phyloP scores from a whole-genome alignment of 495 filamentous ascomycete species.

The Articulospora tetracladia region DNA sequence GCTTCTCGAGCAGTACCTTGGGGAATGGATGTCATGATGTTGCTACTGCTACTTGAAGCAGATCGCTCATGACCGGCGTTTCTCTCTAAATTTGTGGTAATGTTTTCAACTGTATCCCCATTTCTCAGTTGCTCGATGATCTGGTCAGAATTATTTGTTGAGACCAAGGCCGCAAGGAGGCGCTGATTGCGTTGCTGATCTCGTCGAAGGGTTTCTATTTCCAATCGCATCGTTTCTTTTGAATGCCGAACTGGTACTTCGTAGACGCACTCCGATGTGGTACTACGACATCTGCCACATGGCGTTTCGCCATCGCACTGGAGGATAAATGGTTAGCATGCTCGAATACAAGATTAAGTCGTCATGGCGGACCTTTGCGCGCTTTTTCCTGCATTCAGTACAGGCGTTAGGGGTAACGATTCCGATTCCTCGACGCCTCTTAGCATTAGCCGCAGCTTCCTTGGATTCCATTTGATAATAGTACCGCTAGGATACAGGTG shows the following conservation, averaged over 20 bases:
- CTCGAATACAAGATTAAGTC: background rate
- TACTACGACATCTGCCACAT: slow-evolving; percentile 43
- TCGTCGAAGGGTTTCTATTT: slow-evolving; percentile 45
- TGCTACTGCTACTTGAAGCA: background rate
- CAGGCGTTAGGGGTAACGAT: slow-evolving; percentile 53
- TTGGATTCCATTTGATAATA: background rate
- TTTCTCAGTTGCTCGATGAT: slow-evolving; percentile 42
- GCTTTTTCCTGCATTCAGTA: slow-evolving; percentile 55
- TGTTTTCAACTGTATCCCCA: slow-evolving; percentile 44
- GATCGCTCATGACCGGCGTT: background rate
- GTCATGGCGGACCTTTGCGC: slow-evolving; percentile 41
- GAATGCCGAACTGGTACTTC: slow-evolving; percentile 50
- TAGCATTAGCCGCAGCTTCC: slow-evolving; percentile 17
- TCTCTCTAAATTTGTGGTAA: slow-evolving; percentile 42
- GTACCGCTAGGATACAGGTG: background rate
- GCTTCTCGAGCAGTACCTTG: slow-evolving; percentile 13
- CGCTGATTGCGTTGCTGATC: slow-evolving; percentile 42
- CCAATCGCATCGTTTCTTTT: slow-evolving; percentile 48
- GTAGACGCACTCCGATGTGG: slow-evolving; percentile 47
- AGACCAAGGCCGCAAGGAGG: slow-evolving; percentile 40
- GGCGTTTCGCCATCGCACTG: slow-evolving; percentile 52
- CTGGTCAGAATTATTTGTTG: slow-evolving; percentile 40
- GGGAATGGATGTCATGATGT: slow-evolving; percentile 9
- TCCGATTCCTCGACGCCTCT: slow-evolving; percentile 43
- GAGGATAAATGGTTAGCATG: background rate